Conservation (phyloP, 345 rosid genomes). For the Kernera saxatilis region DNA sequence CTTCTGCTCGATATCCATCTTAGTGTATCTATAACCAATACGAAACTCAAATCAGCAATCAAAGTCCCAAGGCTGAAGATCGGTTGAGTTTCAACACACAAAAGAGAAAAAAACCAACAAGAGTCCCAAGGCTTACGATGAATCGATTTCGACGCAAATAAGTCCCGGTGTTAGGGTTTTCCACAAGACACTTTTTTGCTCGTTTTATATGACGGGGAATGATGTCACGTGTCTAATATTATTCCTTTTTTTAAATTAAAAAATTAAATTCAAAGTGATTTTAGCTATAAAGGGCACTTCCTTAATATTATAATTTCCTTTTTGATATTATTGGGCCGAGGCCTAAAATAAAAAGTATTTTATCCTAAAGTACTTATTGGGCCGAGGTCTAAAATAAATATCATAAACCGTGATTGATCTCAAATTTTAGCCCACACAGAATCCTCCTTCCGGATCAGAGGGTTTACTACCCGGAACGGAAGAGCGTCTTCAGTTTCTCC, state of each 20-base stretch:
- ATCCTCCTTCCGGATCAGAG: background rate
- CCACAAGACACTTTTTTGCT: background rate
- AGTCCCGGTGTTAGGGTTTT: background rate
- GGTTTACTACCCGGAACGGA: background rate
- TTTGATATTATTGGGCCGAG: background rate
- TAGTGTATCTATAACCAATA: too few species aligned
- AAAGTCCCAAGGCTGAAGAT: too few species aligned
- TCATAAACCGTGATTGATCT: background rate
- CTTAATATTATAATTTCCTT: background rate
- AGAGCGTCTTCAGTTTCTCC: background rate
- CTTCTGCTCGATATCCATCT: conserved; percentile 40
- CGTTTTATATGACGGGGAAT: background rate
- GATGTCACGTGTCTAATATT: background rate
- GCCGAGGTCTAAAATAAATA: background rate
- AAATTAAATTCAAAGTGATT: too few species aligned
- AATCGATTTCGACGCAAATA: background rate
- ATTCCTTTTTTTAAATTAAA: too few species aligned
- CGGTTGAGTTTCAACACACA: background rate
- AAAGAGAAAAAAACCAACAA: background rate
- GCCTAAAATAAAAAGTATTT: background rate
- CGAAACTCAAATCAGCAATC: background rate
- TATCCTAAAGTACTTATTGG: background rate
- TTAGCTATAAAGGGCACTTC: too few species aligned
- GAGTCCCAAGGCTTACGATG: background rate
- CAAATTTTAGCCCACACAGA: background rate